Evolutionary conservation across 2,329 filamentous ascomycete genomes (phyloP).

Genomic region (Paraconiothyrium brasiliense): DNA sequence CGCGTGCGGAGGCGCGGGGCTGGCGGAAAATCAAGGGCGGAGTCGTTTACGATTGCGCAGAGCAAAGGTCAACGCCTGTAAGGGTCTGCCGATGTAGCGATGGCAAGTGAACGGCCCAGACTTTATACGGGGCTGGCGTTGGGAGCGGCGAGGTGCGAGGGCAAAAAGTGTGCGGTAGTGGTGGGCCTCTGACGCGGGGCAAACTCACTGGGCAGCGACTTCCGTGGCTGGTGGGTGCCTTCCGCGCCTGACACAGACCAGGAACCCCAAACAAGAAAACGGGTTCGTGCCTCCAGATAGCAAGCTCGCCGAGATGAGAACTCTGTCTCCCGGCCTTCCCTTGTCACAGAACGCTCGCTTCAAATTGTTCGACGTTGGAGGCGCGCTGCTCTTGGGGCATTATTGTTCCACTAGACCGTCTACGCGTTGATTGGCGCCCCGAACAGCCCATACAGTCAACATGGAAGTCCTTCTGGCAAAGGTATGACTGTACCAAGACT

Average conservation of each 20-base stretch:
- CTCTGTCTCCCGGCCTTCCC: constrained; percentile 11
- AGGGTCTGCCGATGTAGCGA: constrained; percentile 11
- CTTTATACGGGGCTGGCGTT: constrained; percentile 18
- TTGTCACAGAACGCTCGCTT: neutral
- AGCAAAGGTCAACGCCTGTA: neutral
- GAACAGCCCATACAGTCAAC: constrained; percentile 36
- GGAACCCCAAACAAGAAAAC: constrained; percentile 24
- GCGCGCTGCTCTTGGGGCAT: neutral
- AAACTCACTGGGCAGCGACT: constrained; percentile 25
- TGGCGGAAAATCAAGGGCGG: constrained; percentile 13
- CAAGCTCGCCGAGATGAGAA: constrained; percentile 7
- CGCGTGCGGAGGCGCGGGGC: constrained; percentile 18
- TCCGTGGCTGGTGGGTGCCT: constrained; percentile 14
- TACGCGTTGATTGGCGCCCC: constrained; percentile 12
- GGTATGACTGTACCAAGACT: constrained; percentile 50
- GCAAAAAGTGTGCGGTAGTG: constrained; percentile 27
- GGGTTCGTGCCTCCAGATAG: constrained; percentile 6
- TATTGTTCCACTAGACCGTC: constrained; percentile 9
- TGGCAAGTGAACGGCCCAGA: constrained; percentile 19
- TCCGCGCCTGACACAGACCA: constrained; percentile 28
- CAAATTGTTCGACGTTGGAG: neutral
- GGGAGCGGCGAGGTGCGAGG: constrained; percentile 28
- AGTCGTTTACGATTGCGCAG: constrained; percentile 8
- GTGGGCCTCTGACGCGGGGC: constrained; percentile 15
- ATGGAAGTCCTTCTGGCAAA: constrained; percentile 78